Evolutionary conservation across 2,329 filamentous ascomycete species (phyloP).

Genomic region (Raffaelea ambrosiae): DNA sequence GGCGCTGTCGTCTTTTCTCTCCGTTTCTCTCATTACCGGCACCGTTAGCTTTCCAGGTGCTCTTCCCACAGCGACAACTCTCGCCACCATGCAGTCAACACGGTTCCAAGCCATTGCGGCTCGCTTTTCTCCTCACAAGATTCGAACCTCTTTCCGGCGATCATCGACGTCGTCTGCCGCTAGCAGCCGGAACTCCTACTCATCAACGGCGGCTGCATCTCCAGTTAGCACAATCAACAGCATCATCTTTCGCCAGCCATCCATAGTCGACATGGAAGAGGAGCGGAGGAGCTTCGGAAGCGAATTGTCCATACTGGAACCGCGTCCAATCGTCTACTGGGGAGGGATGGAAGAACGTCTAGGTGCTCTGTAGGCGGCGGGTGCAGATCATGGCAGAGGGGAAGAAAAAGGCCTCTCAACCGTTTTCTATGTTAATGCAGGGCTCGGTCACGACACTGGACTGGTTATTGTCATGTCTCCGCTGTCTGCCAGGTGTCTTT

Average conservation of each 20-base stretch:
- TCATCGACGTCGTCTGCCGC: conserved; percentile 28
- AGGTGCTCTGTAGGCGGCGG: no score
- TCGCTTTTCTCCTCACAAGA: conserved; percentile 39
- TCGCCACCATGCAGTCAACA: conserved; percentile 34
- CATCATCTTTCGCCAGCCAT: conserved; percentile 49
- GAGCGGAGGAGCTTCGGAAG: conserved; percentile 44
- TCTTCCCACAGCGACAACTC: background rate
- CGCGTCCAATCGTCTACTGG: conserved; percentile 55
- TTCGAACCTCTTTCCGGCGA: conserved; percentile 46
- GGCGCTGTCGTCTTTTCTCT: no score
- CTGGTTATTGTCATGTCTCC: conserved; percentile 8
- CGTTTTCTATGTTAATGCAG: no score
- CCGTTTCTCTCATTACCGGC: no score
- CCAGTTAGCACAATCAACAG: conserved; percentile 47
- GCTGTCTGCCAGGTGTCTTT: no score
- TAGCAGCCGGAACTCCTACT: conserved; percentile 31
- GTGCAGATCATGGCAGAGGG: no score
- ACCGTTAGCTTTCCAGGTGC: background rate
- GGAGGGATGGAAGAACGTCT: conserved; percentile 55
- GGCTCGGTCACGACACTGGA: no score
- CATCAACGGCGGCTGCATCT: conserved; percentile 35
- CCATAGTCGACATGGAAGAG: conserved; percentile 48
- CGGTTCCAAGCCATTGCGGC: conserved; percentile 41
- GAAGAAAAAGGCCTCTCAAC: no score
- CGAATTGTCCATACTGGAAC: conserved; percentile 51